Conservation (phyloP, 805 yeast genomes). For the Jamesozyma jinghongensis region DNA sequence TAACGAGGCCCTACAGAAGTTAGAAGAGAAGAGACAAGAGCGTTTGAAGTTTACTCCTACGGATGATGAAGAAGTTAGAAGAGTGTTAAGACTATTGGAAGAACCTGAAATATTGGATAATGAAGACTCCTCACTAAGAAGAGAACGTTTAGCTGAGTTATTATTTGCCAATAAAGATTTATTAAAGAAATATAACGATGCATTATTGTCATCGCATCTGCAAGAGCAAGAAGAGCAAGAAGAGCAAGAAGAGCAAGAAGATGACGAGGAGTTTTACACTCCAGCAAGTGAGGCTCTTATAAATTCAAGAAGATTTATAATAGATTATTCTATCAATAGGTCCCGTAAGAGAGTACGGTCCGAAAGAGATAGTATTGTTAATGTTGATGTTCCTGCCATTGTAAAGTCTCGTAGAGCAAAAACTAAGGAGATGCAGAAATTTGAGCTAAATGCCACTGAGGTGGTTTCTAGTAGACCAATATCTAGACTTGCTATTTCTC, state of each 20-base stretch:
- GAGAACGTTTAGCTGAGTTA: conserved; percentile 47
- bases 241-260: conserved; percentile 38
- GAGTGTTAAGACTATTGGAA: conserved; percentile 37
- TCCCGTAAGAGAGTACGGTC: conserved; percentile 36
- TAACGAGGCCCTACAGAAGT: conserved; percentile 20
- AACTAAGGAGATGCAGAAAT: conserved; percentile 27
- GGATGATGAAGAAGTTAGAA: conserved; percentile 53
- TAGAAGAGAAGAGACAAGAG: conserved; percentile 11
- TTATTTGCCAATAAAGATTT: conserved; percentile 31
- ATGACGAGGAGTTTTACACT: conserved; percentile 76
- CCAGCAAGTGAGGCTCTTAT: conserved; percentile 56
- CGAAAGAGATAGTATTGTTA: conserved; percentile 27
- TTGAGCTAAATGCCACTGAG: conserved; percentile 57
- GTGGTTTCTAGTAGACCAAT: conserved; percentile 61
- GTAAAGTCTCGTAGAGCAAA: conserved; percentile 41
- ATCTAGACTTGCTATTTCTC: conserved; percentile 44
- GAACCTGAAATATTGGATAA: conserved; percentile 51
- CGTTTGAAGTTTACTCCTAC: conserved; percentile 44
- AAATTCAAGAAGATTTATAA: conserved; percentile 43
- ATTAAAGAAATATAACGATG: conserved; percentile 9
- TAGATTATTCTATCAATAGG: conserved; percentile 40
- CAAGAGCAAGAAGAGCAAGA: conserved; percentile 15
- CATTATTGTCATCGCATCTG: background rate
- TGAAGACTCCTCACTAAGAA: conserved; percentile 52
- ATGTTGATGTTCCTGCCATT: conserved; percentile 33